Conservation (phyloP, 2,329 filamentous ascomycete genomes). For the Fusarium sarcochroum region DNA sequence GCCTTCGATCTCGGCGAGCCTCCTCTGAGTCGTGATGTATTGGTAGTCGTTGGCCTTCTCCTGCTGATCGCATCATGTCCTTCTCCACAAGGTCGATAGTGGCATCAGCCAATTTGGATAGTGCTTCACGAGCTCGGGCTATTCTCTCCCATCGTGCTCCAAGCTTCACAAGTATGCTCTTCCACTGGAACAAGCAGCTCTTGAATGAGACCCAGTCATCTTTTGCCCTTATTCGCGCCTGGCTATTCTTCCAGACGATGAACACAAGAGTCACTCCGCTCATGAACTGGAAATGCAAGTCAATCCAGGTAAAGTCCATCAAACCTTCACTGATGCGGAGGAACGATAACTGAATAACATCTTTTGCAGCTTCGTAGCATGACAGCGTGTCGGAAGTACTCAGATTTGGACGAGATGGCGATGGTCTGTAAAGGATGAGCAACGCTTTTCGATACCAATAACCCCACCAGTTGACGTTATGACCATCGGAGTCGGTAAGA, state of each 20-base stretch:
- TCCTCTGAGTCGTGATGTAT: not conserved
- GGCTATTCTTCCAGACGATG: conserved; percentile 10
- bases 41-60: fast-evolving
- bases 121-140: conserved; percentile 6
- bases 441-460: conserved; percentile 19
- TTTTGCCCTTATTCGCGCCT: not conserved
- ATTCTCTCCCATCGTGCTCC: conserved; percentile 7
- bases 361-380: conserved; percentile 14
- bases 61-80: not conserved
- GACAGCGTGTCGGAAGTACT: not conserved
- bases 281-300: conserved; percentile 24
- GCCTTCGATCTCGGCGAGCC: not conserved
- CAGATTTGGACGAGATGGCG: not conserved
- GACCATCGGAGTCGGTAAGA: not conserved
- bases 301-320: conserved; percentile 23
- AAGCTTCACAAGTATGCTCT: not conserved
- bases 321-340: conserved; percentile 13
- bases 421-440: conserved; percentile 22
- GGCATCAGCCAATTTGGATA: conserved; percentile 18
- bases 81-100: conserved; percentile 21
- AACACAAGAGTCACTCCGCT: conserved; percentile 12
- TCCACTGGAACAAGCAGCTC: conserved; percentile 13
- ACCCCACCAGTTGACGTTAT: conserved; percentile 21
- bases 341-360: conserved; percentile 17
- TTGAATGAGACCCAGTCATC: conserved; percentile 19